These are phyloP conservation scores for Lanmaoa rubissima DNA, from an alignment of 768 basidiomycete species.

Conservation along the genomic window DNA sequence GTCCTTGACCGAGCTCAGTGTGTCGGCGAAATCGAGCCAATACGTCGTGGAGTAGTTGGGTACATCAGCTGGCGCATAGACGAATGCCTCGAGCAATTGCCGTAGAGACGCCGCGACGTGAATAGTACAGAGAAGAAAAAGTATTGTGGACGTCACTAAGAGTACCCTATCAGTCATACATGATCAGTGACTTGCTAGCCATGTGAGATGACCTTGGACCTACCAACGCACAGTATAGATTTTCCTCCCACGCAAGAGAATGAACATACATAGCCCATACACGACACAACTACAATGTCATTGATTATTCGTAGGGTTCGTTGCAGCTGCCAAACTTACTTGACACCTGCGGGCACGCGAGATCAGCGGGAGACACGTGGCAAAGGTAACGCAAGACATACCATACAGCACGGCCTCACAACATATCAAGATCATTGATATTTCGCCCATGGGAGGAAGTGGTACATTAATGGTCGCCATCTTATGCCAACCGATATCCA, in stretches of 20 bases:
- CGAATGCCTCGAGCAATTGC: background rate
- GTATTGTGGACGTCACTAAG: background rate
- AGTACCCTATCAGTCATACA: background rate
- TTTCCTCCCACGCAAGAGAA: background rate
- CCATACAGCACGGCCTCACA: background rate
- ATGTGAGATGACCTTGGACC: background rate
- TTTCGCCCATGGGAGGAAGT: background rate
- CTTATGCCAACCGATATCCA: background rate
- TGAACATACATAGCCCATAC: background rate
- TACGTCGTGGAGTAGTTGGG: background rate
- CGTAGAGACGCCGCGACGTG: background rate
- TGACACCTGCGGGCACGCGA: background rate
- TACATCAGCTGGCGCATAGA: background rate
- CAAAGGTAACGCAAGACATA: background rate
- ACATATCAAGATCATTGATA: background rate
- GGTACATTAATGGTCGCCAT: background rate
- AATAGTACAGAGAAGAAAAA: background rate
- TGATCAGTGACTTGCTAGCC: background rate
- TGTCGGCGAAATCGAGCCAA: background rate
- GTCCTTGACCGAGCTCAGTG: too few relatives aligned
- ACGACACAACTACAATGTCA: background rate
- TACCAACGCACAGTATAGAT: background rate
- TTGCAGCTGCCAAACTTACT: background rate
- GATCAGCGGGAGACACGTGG: background rate
- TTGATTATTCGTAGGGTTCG: background rate